A percentile compares a stretch with the other conserved stretches of the same genome.
These are phyloP conservation scores for Cystobasidium sp. DNA, from an alignment of 1,284 basidiomycete species.

Conservation along the genomic window DNA sequence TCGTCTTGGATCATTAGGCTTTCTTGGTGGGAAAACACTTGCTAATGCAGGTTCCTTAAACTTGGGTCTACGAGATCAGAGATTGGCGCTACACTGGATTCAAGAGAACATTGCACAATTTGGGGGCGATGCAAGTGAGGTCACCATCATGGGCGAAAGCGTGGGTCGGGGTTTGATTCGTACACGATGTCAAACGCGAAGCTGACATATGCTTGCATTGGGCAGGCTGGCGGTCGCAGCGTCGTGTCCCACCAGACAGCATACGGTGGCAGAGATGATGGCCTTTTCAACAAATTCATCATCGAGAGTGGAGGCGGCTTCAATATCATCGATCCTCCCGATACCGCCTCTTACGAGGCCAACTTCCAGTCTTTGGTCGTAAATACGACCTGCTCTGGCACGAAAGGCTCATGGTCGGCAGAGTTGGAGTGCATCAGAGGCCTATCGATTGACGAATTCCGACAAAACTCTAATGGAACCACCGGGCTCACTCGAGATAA, in stretches of 20 bases:
- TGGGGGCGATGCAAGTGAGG: slow-evolving; percentile 30
- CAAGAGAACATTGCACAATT: slow-evolving; percentile 60
- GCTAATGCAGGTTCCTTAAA: slow-evolving; percentile 15
- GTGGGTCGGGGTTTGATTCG: slow-evolving; percentile 1
- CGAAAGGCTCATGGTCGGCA: slow-evolving; percentile 15
- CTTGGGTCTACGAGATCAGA: slow-evolving; percentile 34
- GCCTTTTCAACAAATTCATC: slow-evolving; percentile 21
- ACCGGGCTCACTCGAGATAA: slow-evolving; percentile 22
- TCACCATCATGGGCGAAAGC: slow-evolving; percentile 28
- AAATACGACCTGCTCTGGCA: slow-evolving; percentile 27
- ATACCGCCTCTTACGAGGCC: slow-evolving; percentile 7
- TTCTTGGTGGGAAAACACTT: slow-evolving; percentile 14
- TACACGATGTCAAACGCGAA: not conserved
- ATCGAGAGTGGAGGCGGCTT: slow-evolving; percentile 15
- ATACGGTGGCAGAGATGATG: slow-evolving; percentile 24
- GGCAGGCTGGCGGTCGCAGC: slow-evolving; percentile 19
- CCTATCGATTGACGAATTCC: slow-evolving; percentile 19
- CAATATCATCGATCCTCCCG: not conserved
- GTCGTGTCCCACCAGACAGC: slow-evolving; percentile 18
- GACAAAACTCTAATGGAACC: slow-evolving; percentile 7
- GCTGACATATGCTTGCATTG: not conserved
- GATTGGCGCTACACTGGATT: slow-evolving; percentile 29
- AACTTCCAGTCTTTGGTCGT: slow-evolving; percentile 17
- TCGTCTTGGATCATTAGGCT: slow-evolving; percentile 30
- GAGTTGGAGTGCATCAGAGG: slow-evolving; percentile 18